Conservation (phyloP, 768 basidiomycete genomes). For the Termitomyces sp. region DNA sequence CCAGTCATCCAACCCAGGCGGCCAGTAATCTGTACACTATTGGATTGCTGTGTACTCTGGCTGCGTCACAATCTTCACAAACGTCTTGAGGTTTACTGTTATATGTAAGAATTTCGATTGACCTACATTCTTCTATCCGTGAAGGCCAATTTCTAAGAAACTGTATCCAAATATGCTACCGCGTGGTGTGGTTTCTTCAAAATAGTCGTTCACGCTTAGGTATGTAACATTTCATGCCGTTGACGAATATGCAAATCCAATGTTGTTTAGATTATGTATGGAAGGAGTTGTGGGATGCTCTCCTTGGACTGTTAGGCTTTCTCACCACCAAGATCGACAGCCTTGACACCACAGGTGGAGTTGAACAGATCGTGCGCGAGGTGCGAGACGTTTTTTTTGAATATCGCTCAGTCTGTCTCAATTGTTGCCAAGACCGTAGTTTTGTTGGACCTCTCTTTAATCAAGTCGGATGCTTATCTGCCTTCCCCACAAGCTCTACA, state of each 20-base stretch:
- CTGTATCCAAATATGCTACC: conserved; percentile 50
- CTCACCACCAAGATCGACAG: conserved; percentile 48
- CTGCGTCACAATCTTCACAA: conserved; percentile 66
- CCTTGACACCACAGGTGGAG: conserved; percentile 44
- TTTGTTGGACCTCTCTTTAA: conserved; percentile 47
- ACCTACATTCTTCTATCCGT: not conserved
- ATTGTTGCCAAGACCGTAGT: conserved; percentile 36
- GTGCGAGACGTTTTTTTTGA: conserved; percentile 26
- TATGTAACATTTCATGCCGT: conserved; percentile 12
- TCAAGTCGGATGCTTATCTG: conserved; percentile 47
- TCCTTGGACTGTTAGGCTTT: conserved; percentile 52
- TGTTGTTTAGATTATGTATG: conserved; percentile 56
- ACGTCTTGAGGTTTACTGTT: conserved; percentile 50
- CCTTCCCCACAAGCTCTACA: conserved; percentile 51
- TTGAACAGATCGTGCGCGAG: conserved; percentile 50
- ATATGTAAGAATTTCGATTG: conserved; percentile 36
- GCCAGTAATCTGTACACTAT: conserved; percentile 48
- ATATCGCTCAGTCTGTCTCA: not conserved
- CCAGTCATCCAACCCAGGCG: conserved; percentile 32
- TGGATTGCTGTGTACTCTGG: conserved; percentile 71
- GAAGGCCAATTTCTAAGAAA: conserved; percentile 28
- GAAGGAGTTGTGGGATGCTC: conserved; percentile 57
- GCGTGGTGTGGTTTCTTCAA: conserved; percentile 53
- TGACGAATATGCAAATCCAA: not conserved
- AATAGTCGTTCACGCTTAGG: conserved; percentile 49